Evolutionary conservation across 202 grass and related monocot genomes (phyloP).

Genomic region (Setaria viridis): DNA sequence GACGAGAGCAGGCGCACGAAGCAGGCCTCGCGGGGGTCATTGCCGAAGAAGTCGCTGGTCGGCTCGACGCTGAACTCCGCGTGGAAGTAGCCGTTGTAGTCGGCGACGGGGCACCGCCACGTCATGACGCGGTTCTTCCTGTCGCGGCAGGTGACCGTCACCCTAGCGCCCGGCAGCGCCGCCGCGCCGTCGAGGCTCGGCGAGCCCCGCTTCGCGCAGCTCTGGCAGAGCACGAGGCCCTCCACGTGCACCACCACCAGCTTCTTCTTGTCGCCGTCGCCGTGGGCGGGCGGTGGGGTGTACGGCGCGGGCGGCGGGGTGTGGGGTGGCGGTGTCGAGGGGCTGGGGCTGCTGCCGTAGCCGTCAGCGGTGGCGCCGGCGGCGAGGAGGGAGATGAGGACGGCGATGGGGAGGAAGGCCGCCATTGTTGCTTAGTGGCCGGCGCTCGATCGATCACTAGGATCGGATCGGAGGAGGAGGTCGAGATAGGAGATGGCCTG

Average conservation of each 20-base stretch:
- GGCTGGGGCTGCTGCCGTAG: background rate
- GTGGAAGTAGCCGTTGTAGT: conserved; percentile 67
- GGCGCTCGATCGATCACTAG: background rate
- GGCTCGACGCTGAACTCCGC: conserved; percentile 47
- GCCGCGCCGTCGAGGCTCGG: conserved; percentile 46
- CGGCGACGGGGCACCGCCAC: conserved; percentile 16
- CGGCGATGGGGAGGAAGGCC: conserved; percentile 34
- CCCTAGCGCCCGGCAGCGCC: conserved; percentile 54
- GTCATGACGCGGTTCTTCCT: conserved; percentile 58
- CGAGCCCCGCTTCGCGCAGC: conserved; percentile 52
- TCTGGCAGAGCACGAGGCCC: conserved; percentile 69
- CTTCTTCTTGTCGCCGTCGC: conserved; percentile 2
- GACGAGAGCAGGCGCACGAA: conserved; percentile 69
- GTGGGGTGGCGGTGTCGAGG: background rate
- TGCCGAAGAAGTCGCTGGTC: background rate
- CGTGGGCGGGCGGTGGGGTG: background rate
- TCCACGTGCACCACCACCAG: conserved; percentile 52
- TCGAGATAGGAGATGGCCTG: background rate
- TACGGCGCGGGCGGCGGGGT: background rate
- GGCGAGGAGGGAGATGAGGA: conserved; percentile 51
- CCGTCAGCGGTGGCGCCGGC: conserved; percentile 30
- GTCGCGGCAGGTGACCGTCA: conserved; percentile 76
- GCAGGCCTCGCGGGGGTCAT: conserved; percentile 62
- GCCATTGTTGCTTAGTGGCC: conserved; percentile 39
- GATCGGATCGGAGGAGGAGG: too few species aligned